Evolutionary conservation across 768 basidiomycete genomes (phyloP).

Genomic region (Auricularia sp.): DNA sequence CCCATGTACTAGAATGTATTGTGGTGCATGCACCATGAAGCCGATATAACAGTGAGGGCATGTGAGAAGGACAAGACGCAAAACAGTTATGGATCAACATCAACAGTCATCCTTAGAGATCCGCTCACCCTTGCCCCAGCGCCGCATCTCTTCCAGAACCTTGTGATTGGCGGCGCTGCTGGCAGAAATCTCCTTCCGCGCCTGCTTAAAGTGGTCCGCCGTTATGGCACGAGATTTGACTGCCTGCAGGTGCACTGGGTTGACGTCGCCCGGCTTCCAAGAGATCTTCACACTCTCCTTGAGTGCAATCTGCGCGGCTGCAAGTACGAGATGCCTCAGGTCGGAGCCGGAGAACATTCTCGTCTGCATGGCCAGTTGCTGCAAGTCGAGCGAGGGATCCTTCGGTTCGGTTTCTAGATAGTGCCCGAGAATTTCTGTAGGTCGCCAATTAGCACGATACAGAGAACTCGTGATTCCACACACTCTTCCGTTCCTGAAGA

Average conservation of each 20-base stretch:
- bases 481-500: conserved; percentile 24
- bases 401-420: conserved; percentile 23
- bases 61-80: too few relatives aligned
- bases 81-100: too few relatives aligned
- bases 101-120: too few relatives aligned
- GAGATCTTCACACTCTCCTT: conserved; percentile 27
- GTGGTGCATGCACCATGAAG: too few relatives aligned
- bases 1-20: too few relatives aligned
- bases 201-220: conserved; percentile 23
- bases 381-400: conserved; percentile 14
- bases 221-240: not conserved
- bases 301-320: conserved; percentile 28
- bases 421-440: conserved; percentile 26
- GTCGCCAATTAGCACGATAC: not conserved
- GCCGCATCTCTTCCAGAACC: not conserved
- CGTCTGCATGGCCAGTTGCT: conserved; percentile 14
- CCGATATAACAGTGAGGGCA: too few relatives aligned
- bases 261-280: conserved; percentile 15
- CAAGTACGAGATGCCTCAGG: conserved; percentile 31
- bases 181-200: conserved; percentile 26
- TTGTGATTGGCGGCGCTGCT: not conserved
- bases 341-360: conserved; percentile 30
- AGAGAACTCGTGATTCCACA: not conserved
- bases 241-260: not conserved
- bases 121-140: not conserved